Percentiles rank a stretch among this genome's conserved stretches.
Conservation (phyloP, 768 basidiomycete genomes). For the Hygrophoropsis aurantiaca region DNA sequence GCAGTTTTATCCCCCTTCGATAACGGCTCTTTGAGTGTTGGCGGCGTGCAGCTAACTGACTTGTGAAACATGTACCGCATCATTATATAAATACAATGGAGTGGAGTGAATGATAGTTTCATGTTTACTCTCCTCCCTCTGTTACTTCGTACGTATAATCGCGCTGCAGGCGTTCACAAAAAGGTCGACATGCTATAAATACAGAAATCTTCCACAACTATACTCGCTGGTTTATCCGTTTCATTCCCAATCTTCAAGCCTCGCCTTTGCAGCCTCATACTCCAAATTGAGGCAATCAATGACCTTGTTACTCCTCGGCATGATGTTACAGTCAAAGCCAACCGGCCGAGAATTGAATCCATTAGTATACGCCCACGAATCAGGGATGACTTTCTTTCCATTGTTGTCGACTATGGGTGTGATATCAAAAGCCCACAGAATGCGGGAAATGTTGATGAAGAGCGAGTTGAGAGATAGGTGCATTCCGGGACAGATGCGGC, state of each 20-base stretch:
- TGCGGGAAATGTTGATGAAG: slow-evolving; percentile 13
- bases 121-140: too few relatives aligned
- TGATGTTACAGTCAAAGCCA: slow-evolving; percentile 30
- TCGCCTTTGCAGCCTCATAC: neutral
- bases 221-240: too few relatives aligned
- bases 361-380: slow-evolving; percentile 30
- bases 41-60: neutral
- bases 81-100: too few relatives aligned
- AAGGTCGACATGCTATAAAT: too few relatives aligned
- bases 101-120: too few relatives aligned
- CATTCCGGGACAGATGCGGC: slow-evolving; percentile 16
- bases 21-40: neutral
- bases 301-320: slow-evolving; percentile 20
- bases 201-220: too few relatives aligned
- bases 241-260: neutral
- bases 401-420: neutral
- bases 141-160: too few relatives aligned
- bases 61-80: neutral
- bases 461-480: slow-evolving; percentile 15
- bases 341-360: slow-evolving; percentile 36
- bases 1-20: too few relatives aligned
- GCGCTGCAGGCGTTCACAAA: too few relatives aligned
- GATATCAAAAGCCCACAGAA: slow-evolving; percentile 15
- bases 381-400: slow-evolving; percentile 6
- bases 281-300: neutral